Evolutionary conservation across 768 basidiomycete species (phyloP).

Genomic region (Cystofilobasidium bisporidii): DNA sequence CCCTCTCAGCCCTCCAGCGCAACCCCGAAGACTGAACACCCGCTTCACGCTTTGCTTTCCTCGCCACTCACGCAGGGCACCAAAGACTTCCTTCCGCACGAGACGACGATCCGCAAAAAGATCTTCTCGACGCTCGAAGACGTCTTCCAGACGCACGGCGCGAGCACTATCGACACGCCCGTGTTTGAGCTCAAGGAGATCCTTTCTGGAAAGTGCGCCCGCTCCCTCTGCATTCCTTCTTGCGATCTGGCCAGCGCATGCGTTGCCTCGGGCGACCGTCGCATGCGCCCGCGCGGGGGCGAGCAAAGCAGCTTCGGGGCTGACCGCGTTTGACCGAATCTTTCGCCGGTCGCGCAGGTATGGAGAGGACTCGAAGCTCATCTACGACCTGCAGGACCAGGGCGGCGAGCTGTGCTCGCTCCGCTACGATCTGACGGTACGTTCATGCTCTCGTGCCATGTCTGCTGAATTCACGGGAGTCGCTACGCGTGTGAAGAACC

Average conservation of each 20-base stretch:
- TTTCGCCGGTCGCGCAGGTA: slow-evolving; percentile 45
- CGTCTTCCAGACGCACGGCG: slow-evolving; percentile 80
- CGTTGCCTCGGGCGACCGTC: too few relatives aligned
- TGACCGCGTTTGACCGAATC: background rate
- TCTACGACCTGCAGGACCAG: slow-evolving; percentile 94
- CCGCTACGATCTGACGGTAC: slow-evolving; percentile 85
- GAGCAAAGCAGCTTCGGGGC: background rate
- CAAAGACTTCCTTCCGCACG: slow-evolving; percentile 81
- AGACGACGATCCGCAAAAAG: slow-evolving; percentile 83
- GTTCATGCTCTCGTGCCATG: slow-evolving; percentile 24
- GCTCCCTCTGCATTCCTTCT: background rate
- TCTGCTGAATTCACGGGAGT: background rate
- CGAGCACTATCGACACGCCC: slow-evolving; percentile 87
- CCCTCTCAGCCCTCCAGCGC: too few relatives aligned
- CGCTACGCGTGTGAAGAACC: background rate
- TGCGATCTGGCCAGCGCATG: too few relatives aligned
- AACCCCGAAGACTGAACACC: too few relatives aligned
- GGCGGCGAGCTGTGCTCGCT: slow-evolving; percentile 92
- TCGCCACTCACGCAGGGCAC: slow-evolving; percentile 82
- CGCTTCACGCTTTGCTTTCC: too few relatives aligned
- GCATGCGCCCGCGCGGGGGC: too few relatives aligned
- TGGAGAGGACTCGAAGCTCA: slow-evolving; percentile 93
- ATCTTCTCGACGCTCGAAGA: slow-evolving; percentile 81
- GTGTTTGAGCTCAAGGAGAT: slow-evolving; percentile 98
- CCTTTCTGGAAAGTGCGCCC: slow-evolving; percentile 66